Evolutionary conservation across 768 basidiomycete species (phyloP).

Genomic region (Auriscalpium orientale): DNA sequence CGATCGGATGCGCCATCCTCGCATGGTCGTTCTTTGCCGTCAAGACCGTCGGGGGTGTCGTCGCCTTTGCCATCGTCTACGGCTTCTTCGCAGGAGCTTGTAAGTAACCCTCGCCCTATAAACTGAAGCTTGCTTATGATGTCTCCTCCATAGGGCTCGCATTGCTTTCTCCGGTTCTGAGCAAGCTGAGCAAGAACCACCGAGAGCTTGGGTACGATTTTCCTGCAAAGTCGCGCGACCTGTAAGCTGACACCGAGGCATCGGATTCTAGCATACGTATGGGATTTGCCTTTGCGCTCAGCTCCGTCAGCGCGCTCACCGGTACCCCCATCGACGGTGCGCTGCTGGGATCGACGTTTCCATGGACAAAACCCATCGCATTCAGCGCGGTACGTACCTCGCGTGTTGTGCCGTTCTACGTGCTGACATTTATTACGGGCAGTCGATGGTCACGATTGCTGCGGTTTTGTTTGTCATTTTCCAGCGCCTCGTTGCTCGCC

Average conservation of each 20-base stretch:
- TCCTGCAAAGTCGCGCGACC: too few species aligned
- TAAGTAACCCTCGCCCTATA: slow-evolving; percentile 8
- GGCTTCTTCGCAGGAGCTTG: slow-evolving; percentile 42
- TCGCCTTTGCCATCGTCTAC: slow-evolving; percentile 37
- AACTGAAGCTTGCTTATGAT: background rate
- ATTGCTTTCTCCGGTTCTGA: slow-evolving; percentile 1
- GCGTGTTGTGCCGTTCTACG: background rate
- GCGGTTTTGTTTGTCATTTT: background rate
- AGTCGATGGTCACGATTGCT: background rate
- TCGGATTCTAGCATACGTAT: slow-evolving; percentile 18
- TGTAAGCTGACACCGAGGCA: background rate
- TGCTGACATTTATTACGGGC: background rate
- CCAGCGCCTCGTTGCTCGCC: too few species aligned
- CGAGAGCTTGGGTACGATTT: slow-evolving; percentile 1
- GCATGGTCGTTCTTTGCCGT: slow-evolving; percentile 33
- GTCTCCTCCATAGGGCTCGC: slow-evolving; percentile 13
- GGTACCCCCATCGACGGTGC: slow-evolving; percentile 22
- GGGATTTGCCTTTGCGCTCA: slow-evolving; percentile 21
- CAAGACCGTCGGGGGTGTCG: slow-evolving; percentile 27
- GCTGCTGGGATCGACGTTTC: slow-evolving; percentile 6
- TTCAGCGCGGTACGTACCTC: slow-evolving; percentile 16
- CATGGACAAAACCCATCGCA: slow-evolving; percentile 16
- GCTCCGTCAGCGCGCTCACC: slow-evolving; percentile 12
- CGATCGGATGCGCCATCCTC: slow-evolving; percentile 27
- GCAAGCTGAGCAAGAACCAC: background rate